These are phyloP conservation scores for Heliamphora pulchella DNA, from an alignment of 179 eudicot species.

Conservation along the genomic window DNA sequence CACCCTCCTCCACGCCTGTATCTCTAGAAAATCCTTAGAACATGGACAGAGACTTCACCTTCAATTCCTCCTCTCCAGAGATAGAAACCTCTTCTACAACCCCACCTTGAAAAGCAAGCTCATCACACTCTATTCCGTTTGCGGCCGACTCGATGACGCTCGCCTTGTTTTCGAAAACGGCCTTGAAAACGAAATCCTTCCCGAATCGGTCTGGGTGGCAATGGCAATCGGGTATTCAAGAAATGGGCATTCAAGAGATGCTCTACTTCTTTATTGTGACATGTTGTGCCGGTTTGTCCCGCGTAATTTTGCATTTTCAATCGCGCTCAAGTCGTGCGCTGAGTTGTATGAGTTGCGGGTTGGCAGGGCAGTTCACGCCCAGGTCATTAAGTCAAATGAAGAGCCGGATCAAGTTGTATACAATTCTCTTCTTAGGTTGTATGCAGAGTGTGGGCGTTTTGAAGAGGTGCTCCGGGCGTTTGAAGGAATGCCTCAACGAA, in stretches of 20 bases:
- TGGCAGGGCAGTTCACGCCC: constrained; percentile 33
- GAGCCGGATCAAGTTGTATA: constrained; percentile 33
- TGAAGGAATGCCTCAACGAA: constrained; percentile 31
- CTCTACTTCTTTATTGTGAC: constrained; percentile 27
- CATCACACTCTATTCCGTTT: constrained; percentile 38
- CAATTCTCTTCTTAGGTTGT: constrained; percentile 29
- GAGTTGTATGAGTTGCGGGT: constrained; percentile 18
- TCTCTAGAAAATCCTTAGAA: constrained; percentile 29
- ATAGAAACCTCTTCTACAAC: constrained; percentile 15
- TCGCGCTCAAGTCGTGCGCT: constrained; percentile 29
- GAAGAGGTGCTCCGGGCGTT: constrained; percentile 27
- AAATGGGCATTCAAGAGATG: constrained; percentile 28
- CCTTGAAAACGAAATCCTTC: neutral
- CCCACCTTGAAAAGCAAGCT: constrained; percentile 27
- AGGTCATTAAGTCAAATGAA: constrained; percentile 25
- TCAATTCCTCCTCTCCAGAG: constrained; percentile 23
- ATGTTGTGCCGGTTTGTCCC: constrained; percentile 24
- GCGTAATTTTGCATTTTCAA: constrained; percentile 28
- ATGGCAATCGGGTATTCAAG: constrained; percentile 40
- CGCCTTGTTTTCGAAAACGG: constrained; percentile 25
- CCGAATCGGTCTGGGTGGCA: constrained; percentile 31
- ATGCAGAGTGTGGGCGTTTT: constrained; percentile 28
- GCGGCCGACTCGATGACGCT: constrained; percentile 29
- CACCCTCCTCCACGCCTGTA: constrained; percentile 33
- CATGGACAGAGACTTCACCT: constrained; percentile 33